Evolutionary conservation across 805 yeast genomes (phyloP), one percentile per base, ranked within the genome.

Genomic region (Metschnikowia continentalis): DNA sequence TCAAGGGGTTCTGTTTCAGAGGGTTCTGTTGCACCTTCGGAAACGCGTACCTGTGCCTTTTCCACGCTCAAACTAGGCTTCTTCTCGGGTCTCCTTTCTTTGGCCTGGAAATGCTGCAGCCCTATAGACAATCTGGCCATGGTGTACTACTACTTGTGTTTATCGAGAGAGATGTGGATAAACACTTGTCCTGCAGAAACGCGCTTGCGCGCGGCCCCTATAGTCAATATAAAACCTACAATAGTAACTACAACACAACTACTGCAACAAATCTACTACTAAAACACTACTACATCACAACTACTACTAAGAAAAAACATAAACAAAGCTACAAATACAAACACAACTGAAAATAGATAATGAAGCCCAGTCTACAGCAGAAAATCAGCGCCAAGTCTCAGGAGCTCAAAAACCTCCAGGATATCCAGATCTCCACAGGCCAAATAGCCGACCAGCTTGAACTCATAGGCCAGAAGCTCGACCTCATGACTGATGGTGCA

Each of bases 401-500:
- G 19, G 88, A 84, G 54, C 72, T 84, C 15, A 77, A 70, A 45
- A 67, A 74, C 33, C 65, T 84, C 11, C 74, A 70, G 36, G 78
- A 76, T 51, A 69, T 84, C 10, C 73, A 77, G 48, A 65, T 64
- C 6, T 72, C 75, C 19, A 81, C 86, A 0, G 69, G 66, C 3
- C 63, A 61, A 0, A 66, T 84, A 30, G 75, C 80, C 6, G 51
- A 53, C 2, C 78, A 80, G 54, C 67, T 84, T 17, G 80, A 76
- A 35, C 69, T 68, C 15, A 68, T 83, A 3, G 78, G 76, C n/a
- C 64, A 67, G 5, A 78, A 78, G 53, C 61, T 84, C 7, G 77
- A 72, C 17, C 71, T 71, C 14, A 66, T 82, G 66, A 66, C 74
- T 46, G 76, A 77, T 38, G 90, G 90, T 0, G 75, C 89, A 1